These are phyloP conservation scores for Aspergillus cavernicola DNA, from an alignment of 495 filamentous ascomycete species.

Conservation along the genomic window DNA sequence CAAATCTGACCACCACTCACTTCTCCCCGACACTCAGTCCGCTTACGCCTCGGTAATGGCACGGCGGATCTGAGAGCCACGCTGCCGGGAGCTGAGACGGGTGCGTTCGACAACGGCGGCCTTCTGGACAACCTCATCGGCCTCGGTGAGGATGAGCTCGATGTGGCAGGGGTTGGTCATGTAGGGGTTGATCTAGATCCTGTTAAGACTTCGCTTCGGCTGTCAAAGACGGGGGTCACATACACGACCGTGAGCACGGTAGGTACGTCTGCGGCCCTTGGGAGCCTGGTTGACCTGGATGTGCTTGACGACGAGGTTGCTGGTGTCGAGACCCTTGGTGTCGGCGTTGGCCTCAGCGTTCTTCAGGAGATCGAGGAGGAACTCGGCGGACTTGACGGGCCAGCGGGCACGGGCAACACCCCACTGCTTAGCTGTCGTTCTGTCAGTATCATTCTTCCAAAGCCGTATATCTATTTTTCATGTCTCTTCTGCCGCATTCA, in stretches of 20 bases:
- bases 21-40: constrained; percentile 31
- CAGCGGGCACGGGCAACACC: constrained; percentile 96
- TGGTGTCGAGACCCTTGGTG: constrained; percentile 96
- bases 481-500: neutral
- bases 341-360: constrained; percentile 99
- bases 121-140: constrained; percentile 83
- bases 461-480: neutral
- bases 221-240: constrained; percentile 34
- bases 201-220: neutral
- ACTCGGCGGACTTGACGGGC: constrained; percentile 98
- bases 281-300: constrained; percentile 99
- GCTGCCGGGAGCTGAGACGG: constrained; percentile 82
- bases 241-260: constrained; percentile 99
- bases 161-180: constrained; percentile 99
- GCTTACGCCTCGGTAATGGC: constrained; percentile 78
- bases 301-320: constrained; percentile 95
- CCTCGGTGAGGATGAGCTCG: constrained; percentile 98
- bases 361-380: constrained; percentile 93
- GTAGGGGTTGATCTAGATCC: constrained; percentile 90
- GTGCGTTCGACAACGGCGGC: constrained; percentile 58
- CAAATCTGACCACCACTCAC: constrained; percentile 24
- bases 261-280: constrained; percentile 95
- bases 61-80: constrained; percentile 70
- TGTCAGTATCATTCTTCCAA: constrained; percentile 19
- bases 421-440: constrained; percentile 84